Percentiles rank a stretch among this genome's conserved stretches.
Conservation (phyloP, 1,284 basidiomycete genomes). For the Puccinia novopanici region DNA sequence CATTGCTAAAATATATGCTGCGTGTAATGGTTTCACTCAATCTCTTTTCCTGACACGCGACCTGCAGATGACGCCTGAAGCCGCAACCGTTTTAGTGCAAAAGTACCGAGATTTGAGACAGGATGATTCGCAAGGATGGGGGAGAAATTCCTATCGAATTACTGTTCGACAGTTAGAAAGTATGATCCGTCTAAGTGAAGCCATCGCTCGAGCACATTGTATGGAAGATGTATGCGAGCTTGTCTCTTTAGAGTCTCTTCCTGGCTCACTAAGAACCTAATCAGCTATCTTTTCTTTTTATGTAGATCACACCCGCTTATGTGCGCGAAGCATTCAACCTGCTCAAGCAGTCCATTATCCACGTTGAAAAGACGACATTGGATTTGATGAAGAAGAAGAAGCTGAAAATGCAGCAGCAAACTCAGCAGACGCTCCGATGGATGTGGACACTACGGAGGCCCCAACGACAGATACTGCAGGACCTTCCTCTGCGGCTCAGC, state of each 20-base stretch:
- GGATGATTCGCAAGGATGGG: slow-evolving; percentile 84
- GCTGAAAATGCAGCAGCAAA: slow-evolving; percentile 46
- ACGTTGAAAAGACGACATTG: slow-evolving; percentile 99
- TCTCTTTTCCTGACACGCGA: slow-evolving; percentile 18
- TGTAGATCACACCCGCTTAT: slow-evolving; percentile 82
- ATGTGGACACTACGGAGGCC: slow-evolving; percentile 59
- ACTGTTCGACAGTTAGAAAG: slow-evolving; percentile 94
- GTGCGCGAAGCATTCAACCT: slow-evolving; percentile 94
- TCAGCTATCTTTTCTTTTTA: slow-evolving; percentile 4
- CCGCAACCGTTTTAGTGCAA: slow-evolving; percentile 88
- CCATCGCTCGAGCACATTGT: slow-evolving; percentile 95
- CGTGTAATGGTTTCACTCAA: background rate
- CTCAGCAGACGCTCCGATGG: slow-evolving; percentile 60
- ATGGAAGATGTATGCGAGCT: slow-evolving; percentile 70
- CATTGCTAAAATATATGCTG: background rate
- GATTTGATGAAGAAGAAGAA: slow-evolving; percentile 87
- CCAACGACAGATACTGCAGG: slow-evolving; percentile 62
- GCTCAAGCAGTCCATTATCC: slow-evolving; percentile 94
- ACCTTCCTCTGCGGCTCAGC: slow-evolving; percentile 24
- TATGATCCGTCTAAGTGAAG: slow-evolving; percentile 95
- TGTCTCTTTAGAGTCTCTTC: background rate
- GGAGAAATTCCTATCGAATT: slow-evolving; percentile 89
- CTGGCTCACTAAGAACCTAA: background rate
- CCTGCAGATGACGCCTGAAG: slow-evolving; percentile 82
- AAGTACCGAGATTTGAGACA: slow-evolving; percentile 91